Percentiles rank a stretch among this genome's conserved stretches.
Conservation (phyloP, 345 rosid species). For the Euclidium syriacum region DNA sequence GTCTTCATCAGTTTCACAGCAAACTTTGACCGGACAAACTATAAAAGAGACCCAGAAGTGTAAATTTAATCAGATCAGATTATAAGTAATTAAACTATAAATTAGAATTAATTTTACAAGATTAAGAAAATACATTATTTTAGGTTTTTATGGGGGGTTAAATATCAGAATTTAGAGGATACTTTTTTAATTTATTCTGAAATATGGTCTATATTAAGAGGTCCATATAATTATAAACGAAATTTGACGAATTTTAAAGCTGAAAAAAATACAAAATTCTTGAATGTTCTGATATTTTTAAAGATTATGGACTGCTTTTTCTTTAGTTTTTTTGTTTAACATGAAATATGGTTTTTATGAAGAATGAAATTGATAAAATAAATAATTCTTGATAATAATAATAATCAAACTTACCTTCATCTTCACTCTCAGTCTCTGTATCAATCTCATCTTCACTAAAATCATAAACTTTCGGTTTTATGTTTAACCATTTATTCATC, state of each 20-base stretch:
- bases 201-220: too few relatives aligned
- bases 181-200: too few relatives aligned
- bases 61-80: neutral
- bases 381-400: neutral
- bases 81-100: neutral
- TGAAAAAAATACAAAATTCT: too few relatives aligned
- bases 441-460: slow-evolving; percentile 95
- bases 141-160: too few relatives aligned
- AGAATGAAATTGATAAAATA: neutral
- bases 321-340: too few relatives aligned
- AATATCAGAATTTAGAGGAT: too few relatives aligned
- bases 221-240: too few relatives aligned
- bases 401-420: slow-evolving; percentile 54
- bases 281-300: too few relatives aligned
- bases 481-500: slow-evolving; percentile 97
- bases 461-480: slow-evolving; percentile 69
- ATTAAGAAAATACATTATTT: neutral
- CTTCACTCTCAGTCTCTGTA: slow-evolving; percentile 91
- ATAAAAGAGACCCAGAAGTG: slow-evolving; percentile 5
- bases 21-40: slow-evolving; percentile 25
- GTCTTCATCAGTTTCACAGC: slow-evolving; percentile 8
- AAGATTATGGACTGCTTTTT: too few relatives aligned
- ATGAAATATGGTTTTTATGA: too few relatives aligned
- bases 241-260: too few relatives aligned
- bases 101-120: neutral